Conservation (phyloP, 768 basidiomycete genomes). For the Wakefieldia striispora region DNA sequence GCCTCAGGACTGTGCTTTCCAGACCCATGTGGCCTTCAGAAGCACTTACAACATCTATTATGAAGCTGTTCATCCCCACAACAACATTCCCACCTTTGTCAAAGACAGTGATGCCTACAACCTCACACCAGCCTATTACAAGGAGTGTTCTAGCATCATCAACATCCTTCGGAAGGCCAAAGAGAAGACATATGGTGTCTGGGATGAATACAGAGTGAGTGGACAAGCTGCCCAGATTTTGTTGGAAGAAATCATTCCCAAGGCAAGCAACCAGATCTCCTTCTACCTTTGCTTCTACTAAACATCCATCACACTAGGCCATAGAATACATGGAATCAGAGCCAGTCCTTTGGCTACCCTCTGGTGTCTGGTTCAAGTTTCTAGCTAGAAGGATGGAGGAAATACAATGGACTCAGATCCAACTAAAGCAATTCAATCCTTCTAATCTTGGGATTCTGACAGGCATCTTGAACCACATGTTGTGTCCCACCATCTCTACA, state of each 20-base stretch:
- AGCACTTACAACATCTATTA: constrained; percentile 19
- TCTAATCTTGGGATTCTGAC: constrained; percentile 10
- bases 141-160: not conserved
- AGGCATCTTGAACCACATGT: constrained; percentile 4
- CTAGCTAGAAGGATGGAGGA: not conserved
- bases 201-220: constrained; percentile 6
- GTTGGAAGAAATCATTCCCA: not conserved
- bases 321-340: not conserved
- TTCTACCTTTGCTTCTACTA: no score
- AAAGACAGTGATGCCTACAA: constrained; percentile 15
- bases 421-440: not conserved
- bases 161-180: constrained; percentile 5
- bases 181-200: not conserved
- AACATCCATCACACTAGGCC: not conserved
- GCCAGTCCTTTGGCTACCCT: constrained; percentile 7
- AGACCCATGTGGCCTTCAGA: constrained; percentile 11
- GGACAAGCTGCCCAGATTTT: constrained; percentile 1
- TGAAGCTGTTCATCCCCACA: constrained; percentile 5
- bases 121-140: not conserved
- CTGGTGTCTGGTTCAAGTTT: constrained; percentile 3
- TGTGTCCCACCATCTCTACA: constrained; percentile 1
- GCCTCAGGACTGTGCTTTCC: not conserved
- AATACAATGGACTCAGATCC: constrained; percentile 1
- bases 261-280: not conserved
- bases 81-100: constrained; percentile 5